Percentiles rank a stretch among this genome's conserved stretches.
These are phyloP conservation scores for Lactarius trivialis DNA, from an alignment of 768 basidiomycete species.

Conservation along the genomic window DNA sequence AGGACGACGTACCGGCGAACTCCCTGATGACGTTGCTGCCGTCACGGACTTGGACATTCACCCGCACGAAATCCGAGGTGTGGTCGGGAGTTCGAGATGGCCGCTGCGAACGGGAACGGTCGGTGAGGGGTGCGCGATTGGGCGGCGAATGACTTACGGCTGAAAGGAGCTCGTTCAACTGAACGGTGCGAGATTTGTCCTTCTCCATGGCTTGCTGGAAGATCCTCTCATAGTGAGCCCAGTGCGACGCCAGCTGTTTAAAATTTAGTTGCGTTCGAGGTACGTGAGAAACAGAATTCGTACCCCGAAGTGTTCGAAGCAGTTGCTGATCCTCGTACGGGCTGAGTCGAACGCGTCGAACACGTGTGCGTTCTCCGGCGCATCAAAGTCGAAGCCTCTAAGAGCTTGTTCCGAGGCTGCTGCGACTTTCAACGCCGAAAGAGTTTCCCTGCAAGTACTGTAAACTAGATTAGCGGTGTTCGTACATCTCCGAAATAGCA, in stretches of 20 bases:
- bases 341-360: background rate
- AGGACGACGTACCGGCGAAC: no score
- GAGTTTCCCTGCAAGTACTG: constrained; percentile 11
- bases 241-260: constrained; percentile 5
- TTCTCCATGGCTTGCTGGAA: constrained; percentile 16
- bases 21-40: no score
- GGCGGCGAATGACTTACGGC: constrained; percentile 2
- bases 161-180: constrained; percentile 10
- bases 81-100: constrained; percentile 1
- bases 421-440: constrained; percentile 8
- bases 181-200: constrained; percentile 11
- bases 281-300: background rate
- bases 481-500: background rate
- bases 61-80: constrained; percentile 5
- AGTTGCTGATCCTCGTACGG: constrained; percentile 11
- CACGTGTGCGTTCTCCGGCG: constrained; percentile 10
- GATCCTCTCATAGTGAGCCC: constrained; percentile 16
- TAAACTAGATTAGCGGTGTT: background rate
- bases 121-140: background rate
- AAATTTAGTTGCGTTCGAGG: background rate
- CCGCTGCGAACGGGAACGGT: background rate
- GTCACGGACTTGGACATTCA: background rate
- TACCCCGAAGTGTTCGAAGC: constrained; percentile 16
- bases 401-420: background rate
- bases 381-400: constrained; percentile 3